phyloP scores from a whole-genome alignment of 169 alveolate species.

The Plasmodium vinckei region DNA sequence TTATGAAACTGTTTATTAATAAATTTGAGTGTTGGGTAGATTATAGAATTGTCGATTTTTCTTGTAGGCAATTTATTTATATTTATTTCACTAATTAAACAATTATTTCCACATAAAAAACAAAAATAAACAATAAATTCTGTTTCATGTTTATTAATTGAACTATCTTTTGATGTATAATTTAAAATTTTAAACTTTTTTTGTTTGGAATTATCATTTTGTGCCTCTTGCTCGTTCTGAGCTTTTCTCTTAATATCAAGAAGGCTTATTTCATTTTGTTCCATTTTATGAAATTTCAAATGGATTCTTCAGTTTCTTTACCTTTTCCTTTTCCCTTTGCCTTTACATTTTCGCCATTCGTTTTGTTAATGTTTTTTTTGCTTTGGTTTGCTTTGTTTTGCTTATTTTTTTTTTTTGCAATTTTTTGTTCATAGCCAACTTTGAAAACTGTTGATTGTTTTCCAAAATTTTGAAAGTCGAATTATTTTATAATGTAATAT shows the following conservation, averaged over 20 bases:
- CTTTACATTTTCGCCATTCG: not conserved
- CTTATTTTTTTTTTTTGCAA: not conserved
- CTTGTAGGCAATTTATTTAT: conserved; percentile 47
- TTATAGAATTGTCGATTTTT: conserved; percentile 63
- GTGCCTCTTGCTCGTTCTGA: conserved; percentile 68
- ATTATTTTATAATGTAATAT: too few species aligned
- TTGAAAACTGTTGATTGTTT: not conserved
- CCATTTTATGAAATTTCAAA: not conserved
- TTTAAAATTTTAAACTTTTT: conserved; percentile 66
- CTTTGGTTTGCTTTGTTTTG: not conserved
- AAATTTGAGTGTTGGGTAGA: conserved; percentile 46
- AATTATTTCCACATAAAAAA: conserved; percentile 73
- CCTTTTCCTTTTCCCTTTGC: too few species aligned
- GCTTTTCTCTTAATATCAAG: conserved; percentile 75
- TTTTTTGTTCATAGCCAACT: not conserved
- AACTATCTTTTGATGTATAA: conserved; percentile 72
- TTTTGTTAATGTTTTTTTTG: too few species aligned
- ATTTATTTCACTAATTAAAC: conserved; percentile 73
- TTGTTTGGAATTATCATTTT: conserved; percentile 44
- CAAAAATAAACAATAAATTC: conserved; percentile 69
- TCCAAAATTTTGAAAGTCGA: too few species aligned
- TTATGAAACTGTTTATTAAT: conserved; percentile 53
- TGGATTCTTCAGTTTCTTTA: not conserved
- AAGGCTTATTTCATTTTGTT: conserved; percentile 31
- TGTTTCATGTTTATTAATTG: conserved; percentile 38